Evolutionary conservation across 2,329 filamentous ascomycete species (phyloP).

Genomic region (Claviceps africana): DNA sequence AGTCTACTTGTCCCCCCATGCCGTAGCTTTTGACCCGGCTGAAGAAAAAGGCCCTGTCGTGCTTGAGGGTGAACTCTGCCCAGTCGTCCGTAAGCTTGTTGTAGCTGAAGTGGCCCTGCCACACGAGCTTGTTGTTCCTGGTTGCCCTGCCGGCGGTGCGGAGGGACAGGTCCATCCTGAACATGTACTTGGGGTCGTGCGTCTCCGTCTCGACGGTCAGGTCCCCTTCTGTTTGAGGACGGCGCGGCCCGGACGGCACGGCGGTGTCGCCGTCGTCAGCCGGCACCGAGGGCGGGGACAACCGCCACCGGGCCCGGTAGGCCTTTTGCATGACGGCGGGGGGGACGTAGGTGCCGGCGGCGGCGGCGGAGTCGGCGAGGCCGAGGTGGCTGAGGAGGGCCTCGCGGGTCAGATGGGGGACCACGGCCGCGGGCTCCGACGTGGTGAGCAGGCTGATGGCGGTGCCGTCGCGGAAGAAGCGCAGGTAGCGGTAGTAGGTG

Average conservation of each 20-base stretch:
- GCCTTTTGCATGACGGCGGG: slow-evolving; percentile 60
- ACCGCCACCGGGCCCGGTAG: slow-evolving; percentile 40
- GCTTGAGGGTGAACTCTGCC: slow-evolving; percentile 58
- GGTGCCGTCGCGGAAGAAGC: slow-evolving; percentile 84
- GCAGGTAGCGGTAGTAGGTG: slow-evolving; percentile 93
- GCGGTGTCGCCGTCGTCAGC: neutral
- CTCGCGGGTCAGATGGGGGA: slow-evolving; percentile 66
- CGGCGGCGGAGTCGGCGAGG: no score
- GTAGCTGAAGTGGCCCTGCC: slow-evolving; percentile 86
- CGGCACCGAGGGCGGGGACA: slow-evolving; percentile 24
- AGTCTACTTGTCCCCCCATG: slow-evolving; percentile 20
- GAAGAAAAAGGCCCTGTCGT: slow-evolving; percentile 53
- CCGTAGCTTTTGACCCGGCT: slow-evolving; percentile 53
- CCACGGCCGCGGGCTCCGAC: slow-evolving; percentile 69
- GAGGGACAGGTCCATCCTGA: slow-evolving; percentile 65
- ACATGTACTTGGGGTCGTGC: slow-evolving; percentile 62
- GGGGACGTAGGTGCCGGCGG: no score
- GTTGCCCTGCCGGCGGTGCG: slow-evolving; percentile 47
- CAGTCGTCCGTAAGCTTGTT: slow-evolving; percentile 83
- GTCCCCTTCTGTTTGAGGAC: slow-evolving; percentile 42
- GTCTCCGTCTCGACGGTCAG: slow-evolving; percentile 80
- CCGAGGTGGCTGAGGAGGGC: no score
- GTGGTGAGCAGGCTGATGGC: slow-evolving; percentile 71
- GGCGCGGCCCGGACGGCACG: neutral
- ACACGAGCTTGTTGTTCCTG: slow-evolving; percentile 74